Evolutionary conservation across 495 filamentous ascomycete genomes (phyloP), one percentile per base, ranked within the genome.

Genomic region (Aspergillus coremiiformis): DNA sequence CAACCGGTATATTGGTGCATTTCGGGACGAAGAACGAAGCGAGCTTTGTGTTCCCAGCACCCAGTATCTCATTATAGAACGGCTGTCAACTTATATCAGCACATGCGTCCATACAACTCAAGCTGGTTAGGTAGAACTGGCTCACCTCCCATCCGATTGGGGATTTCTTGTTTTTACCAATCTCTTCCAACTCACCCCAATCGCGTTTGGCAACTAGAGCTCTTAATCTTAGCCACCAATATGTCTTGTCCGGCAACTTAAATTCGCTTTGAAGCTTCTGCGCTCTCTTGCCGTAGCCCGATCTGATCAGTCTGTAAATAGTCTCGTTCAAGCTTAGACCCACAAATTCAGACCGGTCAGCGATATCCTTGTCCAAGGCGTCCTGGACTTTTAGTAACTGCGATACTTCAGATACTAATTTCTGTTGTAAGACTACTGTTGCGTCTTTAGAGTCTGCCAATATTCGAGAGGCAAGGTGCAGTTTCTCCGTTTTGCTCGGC

Each of bases 131-230:
- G 27, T n/a, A n/a, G 29, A 20, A 46, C 39, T 33, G 51, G 65
- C 77, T 69, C 71, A 88, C 85, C 79, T 93, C 90, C 94, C 94
- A 98, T 37, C 91, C 93, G 63, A 98, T 96, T n/a, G 93, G 87
- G 42, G 84, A 88, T 61, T 91, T 94, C 63, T 75, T 79, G 32
- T 50, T 64, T 56, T 70, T 77, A 41, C 78, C 81, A 55, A 88
- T 78, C 54, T 96, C 90, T 68, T 97, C 91, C 51, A 98, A 73
- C 63, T 96, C 94, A 33, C 78, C 80, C 90, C 90, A 97, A 63
- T 95, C 86, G 33, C 93, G 81, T 64, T 85, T 87, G 12, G 86
- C 84, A 5, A 97, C 90, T 43, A 97, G 73, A 4, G 90, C 93
- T 57, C 94, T 83, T 39, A 98, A 77, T 53, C 89, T 84, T 44